Evolutionary conservation across 2,329 filamentous ascomycete species (phyloP), one percentile per base, ranked within the genome.

Genomic region (Emergomyces africanus): DNA sequence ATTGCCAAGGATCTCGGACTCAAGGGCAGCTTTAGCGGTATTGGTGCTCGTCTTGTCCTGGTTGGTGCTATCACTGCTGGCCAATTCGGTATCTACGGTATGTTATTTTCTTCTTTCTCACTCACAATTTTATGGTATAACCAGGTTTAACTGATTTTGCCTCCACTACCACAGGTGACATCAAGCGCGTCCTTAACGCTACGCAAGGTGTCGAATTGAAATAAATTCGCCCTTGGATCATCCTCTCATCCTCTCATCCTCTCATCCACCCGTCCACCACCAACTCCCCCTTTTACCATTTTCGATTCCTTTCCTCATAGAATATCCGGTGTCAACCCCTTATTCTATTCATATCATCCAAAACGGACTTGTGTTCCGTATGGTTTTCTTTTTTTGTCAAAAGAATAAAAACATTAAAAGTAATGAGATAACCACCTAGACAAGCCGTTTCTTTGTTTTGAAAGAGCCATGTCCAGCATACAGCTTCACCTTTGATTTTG

Each of bases 1-100:
- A 95, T 95, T 71, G 88, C 78, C 67, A 87, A 86, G 78, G 89
- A 95, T 78, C 87, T 95, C 69, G 89, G 89, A 72, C 63, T 95
- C 74, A 81, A 80, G 68, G 89, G 89, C 67, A 87, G 83, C 59
- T 95, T 86, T 80, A 78, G 81, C 70, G 89, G 89, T 83, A 87
- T 95, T 67, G 87, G 87, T 75, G 87, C 89, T 69, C 85, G 85
- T 81, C 76, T 88, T 57, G 85, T 87, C 79, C 85, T 87, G 83
- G 81, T 88, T 69, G 86, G 87, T 75, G 87, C 84, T 66, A 76
- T 90, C 67, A 89, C 86, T 63, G 85, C 85, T 64, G 86, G 86
- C 74, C 89, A 94, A 78, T 94, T 94, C 76, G 88, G 88, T 70
- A 95, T 95, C 75, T 95, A 95, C 72, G 81, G 65, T 67, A 64